Evolutionary conservation across 2,329 filamentous ascomycete genomes (phyloP), one percentile per base, ranked within the genome.

Genomic region (Mycogone perniciosa): DNA sequence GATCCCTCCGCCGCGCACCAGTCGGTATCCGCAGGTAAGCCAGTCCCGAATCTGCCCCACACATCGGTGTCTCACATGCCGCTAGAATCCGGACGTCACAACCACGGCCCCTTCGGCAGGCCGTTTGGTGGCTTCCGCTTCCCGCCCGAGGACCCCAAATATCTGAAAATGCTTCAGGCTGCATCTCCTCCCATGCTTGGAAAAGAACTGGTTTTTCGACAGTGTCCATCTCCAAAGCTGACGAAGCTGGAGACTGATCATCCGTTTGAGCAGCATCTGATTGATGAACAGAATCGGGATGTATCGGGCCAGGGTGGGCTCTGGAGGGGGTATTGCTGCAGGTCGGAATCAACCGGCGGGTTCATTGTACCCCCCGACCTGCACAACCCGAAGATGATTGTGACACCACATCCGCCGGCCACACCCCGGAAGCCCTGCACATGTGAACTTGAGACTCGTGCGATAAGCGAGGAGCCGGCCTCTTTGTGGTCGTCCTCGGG

Each of bases 181-280:
- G 73, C 76, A 60, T 83, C 82, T 54, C 92, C 92, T 38, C 92
- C 92, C 7, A 95, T 97, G 90, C 80, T 96, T 8, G 92, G 92
- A 50, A 72, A 76, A 51, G 87, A 95, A 58, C 79, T 97, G 49
- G 74, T 77, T 29, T 95, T 96, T 65, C 88, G 89, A 33, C 81
- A 80, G 64, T 96, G 89, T 64, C 76, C 79, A 7, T 96, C 91
- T 29, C 92, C 92, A 5, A 85, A 92, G 66, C 81, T 84, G 49
- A 95, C 90, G 11, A 84, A 89, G 61, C 86, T 95, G 61, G 89
- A 95, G 63, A 84, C 87, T 1, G 85, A 88, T 50, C 86, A 89
- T 62, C 79, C 72, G 58, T 81, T 77, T 68, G 68, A 75, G 65
- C 68, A 72, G 43, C 65, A 70, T 54, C 69, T 66, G 53, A 58